Evolutionary conservation across 768 basidiomycete genomes (phyloP).

Genomic region (Pholiota conissans): DNA sequence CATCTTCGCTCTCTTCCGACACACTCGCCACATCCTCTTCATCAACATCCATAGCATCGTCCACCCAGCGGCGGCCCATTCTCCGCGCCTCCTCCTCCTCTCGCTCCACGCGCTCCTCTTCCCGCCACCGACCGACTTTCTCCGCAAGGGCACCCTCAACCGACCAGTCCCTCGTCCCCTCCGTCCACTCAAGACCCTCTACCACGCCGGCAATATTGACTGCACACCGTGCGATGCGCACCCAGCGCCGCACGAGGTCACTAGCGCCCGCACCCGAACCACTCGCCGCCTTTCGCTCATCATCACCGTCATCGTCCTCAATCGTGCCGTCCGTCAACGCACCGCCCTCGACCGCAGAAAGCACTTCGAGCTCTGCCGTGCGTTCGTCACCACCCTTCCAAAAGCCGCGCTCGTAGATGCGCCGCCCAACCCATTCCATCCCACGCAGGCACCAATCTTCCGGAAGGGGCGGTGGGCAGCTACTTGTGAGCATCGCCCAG

Average conservation of each 20-base stretch:
- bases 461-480: conserved; percentile 69
- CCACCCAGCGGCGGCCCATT: conserved; percentile 60
- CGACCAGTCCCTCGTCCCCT: conserved; percentile 59
- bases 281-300: conserved; percentile 27
- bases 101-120: conserved; percentile 65
- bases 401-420: conserved; percentile 90
- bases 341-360: conserved; percentile 57
- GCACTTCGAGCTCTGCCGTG: conserved; percentile 74
- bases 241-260: conserved; percentile 66
- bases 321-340: conserved; percentile 77
- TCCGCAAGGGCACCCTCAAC: conserved; percentile 65
- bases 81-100: conserved; percentile 70
- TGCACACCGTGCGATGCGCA: conserved; percentile 67
- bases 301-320: conserved; percentile 72
- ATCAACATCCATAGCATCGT: conserved; percentile 75
- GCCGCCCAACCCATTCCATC: conserved; percentile 93
- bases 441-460: conserved; percentile 97
- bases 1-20: conserved; percentile 48
- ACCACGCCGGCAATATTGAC: conserved; percentile 68
- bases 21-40: conserved; percentile 46
- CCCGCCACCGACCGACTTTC: conserved; percentile 70
- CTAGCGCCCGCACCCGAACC: conserved; percentile 22
- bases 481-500: conserved; percentile 68
- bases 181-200: conserved; percentile 72
- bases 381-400: conserved; percentile 83